Percentiles rank a stretch among this genome's conserved stretches.
phyloP scores from a whole-genome alignment of 306 rosid species.

The Pterocarpus santalinus region DNA sequence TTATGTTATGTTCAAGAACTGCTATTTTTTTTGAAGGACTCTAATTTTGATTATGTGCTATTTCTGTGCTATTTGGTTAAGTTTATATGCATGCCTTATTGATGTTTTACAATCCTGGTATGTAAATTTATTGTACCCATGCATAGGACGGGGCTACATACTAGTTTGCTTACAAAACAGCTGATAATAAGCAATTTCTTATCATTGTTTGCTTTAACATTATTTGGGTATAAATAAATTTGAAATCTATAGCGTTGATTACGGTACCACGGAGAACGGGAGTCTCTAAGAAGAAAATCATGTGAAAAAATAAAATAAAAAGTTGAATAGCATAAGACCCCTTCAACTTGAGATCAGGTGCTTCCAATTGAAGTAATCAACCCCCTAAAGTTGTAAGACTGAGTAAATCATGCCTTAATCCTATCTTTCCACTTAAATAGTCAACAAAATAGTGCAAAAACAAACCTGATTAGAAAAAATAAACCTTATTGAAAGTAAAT shows the following conservation, averaged over 20 bases:
- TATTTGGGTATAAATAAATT: conserved; percentile 15
- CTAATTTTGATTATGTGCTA: too few relatives aligned
- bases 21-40: too few relatives aligned
- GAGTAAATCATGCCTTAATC: conserved; percentile 16
- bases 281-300: conserved; percentile 14
- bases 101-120: too few relatives aligned
- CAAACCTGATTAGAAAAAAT: too few relatives aligned
- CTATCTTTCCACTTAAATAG: not conserved
- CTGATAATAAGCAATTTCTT: conserved; percentile 20
- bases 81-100: too few relatives aligned
- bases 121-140: too few relatives aligned
- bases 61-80: too few relatives aligned
- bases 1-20: too few relatives aligned
- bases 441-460: not conserved
- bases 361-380: conserved; percentile 29
- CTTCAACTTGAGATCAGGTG: not conserved
- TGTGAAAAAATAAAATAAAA: not conserved
- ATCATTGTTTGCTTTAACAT: conserved; percentile 13
- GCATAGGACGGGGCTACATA: too few relatives aligned
- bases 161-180: conserved; percentile 23
- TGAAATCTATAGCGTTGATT: conserved; percentile 32
- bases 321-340: not conserved
- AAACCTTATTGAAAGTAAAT: too few relatives aligned
- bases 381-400: conserved; percentile 29
- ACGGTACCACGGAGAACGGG: not conserved